Evolutionary conservation across 192 early-diverging fungal genomes (phyloP), one percentile per base, ranked within the genome.

Genomic region (Coemansia sp.): DNA sequence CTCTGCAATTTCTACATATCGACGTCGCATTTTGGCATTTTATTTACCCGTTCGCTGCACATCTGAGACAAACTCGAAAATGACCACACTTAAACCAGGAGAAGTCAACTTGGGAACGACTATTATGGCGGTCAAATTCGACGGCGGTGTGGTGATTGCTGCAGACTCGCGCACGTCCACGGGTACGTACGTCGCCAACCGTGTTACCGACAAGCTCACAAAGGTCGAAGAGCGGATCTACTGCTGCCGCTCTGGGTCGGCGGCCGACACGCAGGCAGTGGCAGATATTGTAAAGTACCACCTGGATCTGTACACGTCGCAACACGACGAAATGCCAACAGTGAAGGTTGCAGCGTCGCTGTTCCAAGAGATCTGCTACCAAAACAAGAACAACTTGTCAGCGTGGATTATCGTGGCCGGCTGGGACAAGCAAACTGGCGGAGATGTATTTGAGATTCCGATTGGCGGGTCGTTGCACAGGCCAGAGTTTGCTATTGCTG

Each of bases 261-360:
- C 97, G 47, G 96, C 97, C 51, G 97, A 99, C 82, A 99, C 97
- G 25, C 97, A 99, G 81, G 96, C 96, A 17, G 84, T 99, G 6
- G 94, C 97, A 26, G 96, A 97, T 70, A 94, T 99, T 69, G 94
- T 99, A 22, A 90, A 91, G 63, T 99, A 97, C 80, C 91, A 99
- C 64, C 84, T 95, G 48, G 91, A 96, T 71, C 85, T 96, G 85
- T 98, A 93, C 77, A 80, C 85, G 88, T 88, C 94, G 37, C 88
- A 94, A 65, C 88, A 97, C 64, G 89, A 85, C 62, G 87, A 90
- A 67, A 73, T 84, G 37, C 96, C 97, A 12, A 86, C 90, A 31
- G 94, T 97, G 11, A 86, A 89, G 53, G 87, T 88, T 48, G 96
- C 94, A 12, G 92, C 94, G 25, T 83, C 89, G 19, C 75, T 99